Evolutionary conservation across 306 rosid genomes (phyloP), one percentile per base, ranked within the genome.

Genomic region (Medicago truncatula): DNA sequence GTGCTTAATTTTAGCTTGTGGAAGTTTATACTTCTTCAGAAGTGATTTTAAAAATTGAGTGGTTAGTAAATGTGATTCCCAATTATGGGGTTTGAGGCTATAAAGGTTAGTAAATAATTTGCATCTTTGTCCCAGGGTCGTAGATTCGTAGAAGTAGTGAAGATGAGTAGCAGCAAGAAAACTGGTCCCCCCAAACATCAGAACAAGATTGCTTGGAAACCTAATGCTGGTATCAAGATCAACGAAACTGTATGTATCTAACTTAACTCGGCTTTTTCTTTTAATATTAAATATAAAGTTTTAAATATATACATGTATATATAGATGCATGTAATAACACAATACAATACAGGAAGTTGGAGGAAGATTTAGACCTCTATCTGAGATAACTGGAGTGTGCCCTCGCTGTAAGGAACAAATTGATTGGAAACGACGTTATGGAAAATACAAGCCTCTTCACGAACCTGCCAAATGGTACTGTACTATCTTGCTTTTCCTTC

Each of bases 401-500:
- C 91, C 80, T 34, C 97, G 99, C 39, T 95, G 97, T 47, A 95
- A 71, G 78, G 97, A 90, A 0, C 97, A 95, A 74, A 89, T 95
- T 44, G 99, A 95, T 15, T 92, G 97, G 97, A 92, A 92, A 69
- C 96, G 97, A 73, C 92, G 91, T 18, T 92, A 92, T 50, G 97
- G 97, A 3, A 95, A 92, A 70, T 95, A 92, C 87, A 95, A 95
- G 86, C 64, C 91, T 46, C 93, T 95, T 49, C 39, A 86, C 14
- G 88, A 92, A 74, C 98, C 97, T 9, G 85, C 97, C 9, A 95
- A 92, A 84, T 95, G 96, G 97, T 92, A 72, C 38, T 50, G 97
- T 92, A 72, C 38, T 50, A 18, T 2, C 0, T 38, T 1, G 6
- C 34, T 25, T 13, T 6, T 1, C 13, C 6, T 17, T 25, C 17